Evolutionary conservation across 495 filamentous ascomycete species (phyloP).

Genomic region (Zalerion maritima): DNA sequence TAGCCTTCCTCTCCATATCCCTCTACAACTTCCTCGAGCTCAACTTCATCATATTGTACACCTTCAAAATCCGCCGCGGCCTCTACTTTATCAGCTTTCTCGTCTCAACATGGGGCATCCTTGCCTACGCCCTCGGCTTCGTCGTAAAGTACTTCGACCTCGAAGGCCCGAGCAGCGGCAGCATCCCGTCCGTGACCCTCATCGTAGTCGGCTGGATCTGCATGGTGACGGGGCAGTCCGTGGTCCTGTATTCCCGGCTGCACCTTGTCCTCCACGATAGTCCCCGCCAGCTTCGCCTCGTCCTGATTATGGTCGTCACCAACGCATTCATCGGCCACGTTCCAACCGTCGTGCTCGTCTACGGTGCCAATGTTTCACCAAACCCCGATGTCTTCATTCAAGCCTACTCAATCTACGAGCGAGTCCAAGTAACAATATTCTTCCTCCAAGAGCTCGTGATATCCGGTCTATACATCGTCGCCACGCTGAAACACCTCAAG

Average conservation of each 20-base stretch:
- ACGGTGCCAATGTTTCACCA: slow-evolving; percentile 27
- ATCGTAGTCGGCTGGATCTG: slow-evolving; percentile 40
- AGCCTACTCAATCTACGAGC: slow-evolving; percentile 41
- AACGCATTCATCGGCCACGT: slow-evolving; percentile 40
- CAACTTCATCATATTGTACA: slow-evolving; percentile 27
- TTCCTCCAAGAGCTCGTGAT: slow-evolving; percentile 42
- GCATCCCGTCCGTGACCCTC: slow-evolving; percentile 17
- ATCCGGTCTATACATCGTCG: slow-evolving; percentile 42
- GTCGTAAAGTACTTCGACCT: slow-evolving; percentile 41
- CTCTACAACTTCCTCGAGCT: slow-evolving; percentile 29
- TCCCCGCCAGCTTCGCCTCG: slow-evolving; percentile 31
- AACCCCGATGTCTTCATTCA: slow-evolving; percentile 19
- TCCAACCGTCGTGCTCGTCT: slow-evolving; percentile 39
- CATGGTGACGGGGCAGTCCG: slow-evolving; percentile 52
- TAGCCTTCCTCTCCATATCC: slow-evolving; percentile 15
- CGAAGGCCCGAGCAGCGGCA: slow-evolving; percentile 18
- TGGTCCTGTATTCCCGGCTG: slow-evolving; percentile 52
- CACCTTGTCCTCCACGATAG: slow-evolving; percentile 39
- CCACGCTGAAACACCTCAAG: no score
- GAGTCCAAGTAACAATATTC: slow-evolving; percentile 41
- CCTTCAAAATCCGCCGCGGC: slow-evolving; percentile 17
- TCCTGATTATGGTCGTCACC: slow-evolving; percentile 42
- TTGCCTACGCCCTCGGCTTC: slow-evolving; percentile 40
- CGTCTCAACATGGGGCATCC: slow-evolving; percentile 32
- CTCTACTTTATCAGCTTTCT: slow-evolving; percentile 32